Conservation (phyloP, 2,329 filamentous ascomycete genomes). For the Metarhizium anisopliae region DNA sequence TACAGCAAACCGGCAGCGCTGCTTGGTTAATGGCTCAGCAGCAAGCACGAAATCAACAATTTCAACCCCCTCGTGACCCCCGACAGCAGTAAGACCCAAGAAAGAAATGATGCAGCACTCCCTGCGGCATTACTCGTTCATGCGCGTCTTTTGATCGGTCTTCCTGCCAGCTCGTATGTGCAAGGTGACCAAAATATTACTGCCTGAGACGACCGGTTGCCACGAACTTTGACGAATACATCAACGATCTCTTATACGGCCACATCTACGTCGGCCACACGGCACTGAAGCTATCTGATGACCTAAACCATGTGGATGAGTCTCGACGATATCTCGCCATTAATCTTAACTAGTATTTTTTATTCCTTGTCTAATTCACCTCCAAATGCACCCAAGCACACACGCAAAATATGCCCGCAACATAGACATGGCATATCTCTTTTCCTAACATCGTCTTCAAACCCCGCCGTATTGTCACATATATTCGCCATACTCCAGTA, state of each 20-base stretch:
- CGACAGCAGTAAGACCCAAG: slow-evolving; percentile 17
- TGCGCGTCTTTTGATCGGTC: background rate
- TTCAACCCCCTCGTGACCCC: slow-evolving; percentile 36
- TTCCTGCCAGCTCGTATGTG: background rate
- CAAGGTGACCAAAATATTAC: background rate
- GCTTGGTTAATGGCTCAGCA: slow-evolving; percentile 43
- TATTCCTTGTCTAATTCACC: background rate
- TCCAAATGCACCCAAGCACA: background rate
- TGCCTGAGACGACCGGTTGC: background rate
- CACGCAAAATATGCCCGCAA: background rate
- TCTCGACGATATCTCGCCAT: background rate
- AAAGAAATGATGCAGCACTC: background rate
- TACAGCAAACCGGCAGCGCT: slow-evolving; percentile 38
- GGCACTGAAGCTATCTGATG: background rate
- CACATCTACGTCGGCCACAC: background rate
- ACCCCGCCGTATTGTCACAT: background rate
- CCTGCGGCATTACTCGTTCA: background rate
- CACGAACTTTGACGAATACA: slow-evolving; percentile 4
- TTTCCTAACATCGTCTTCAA: background rate
- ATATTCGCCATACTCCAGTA: background rate
- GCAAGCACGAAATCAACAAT: slow-evolving; percentile 29
- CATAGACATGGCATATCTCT: background rate
- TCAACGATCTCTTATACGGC: background rate
- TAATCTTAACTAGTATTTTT: background rate
- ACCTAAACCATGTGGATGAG: background rate